Evolutionary conservation across 2,329 filamentous ascomycete species (phyloP).

Genomic region (Monosporascus ibericus): DNA sequence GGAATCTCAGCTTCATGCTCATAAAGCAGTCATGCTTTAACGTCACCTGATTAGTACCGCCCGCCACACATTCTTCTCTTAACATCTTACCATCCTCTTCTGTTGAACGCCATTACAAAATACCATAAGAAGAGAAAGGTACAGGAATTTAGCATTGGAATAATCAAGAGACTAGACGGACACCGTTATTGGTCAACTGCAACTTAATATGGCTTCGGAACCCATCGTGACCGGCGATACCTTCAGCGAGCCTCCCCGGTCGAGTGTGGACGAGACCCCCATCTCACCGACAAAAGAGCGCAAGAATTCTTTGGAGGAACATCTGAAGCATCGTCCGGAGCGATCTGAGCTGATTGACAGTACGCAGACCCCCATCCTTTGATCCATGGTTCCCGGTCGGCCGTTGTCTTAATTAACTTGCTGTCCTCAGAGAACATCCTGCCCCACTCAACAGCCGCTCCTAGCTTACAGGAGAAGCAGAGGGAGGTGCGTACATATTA

Average conservation of each 20-base stretch:
- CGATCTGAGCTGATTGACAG: slow-evolving; percentile 74
- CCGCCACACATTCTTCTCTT: too few relatives aligned
- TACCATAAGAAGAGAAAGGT: too few relatives aligned
- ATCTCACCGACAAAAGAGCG: slow-evolving; percentile 48
- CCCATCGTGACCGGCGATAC: too few relatives aligned
- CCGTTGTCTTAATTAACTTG: background rate
- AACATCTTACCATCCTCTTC: too few relatives aligned
- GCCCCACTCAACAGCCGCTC: slow-evolving; percentile 69
- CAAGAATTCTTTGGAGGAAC: slow-evolving; percentile 67
- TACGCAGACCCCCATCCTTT: slow-evolving; percentile 33
- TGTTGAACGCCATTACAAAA: too few relatives aligned
- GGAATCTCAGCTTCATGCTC: too few relatives aligned
- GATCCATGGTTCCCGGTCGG: background rate
- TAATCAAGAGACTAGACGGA: too few relatives aligned
- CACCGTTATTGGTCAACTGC: too few relatives aligned
- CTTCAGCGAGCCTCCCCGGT: slow-evolving; percentile 4
- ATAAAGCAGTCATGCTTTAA: too few relatives aligned
- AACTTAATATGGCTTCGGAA: too few relatives aligned
- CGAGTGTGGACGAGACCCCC: slow-evolving; percentile 47
- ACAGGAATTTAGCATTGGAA: too few relatives aligned
- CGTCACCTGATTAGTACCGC: too few relatives aligned
- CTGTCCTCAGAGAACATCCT: slow-evolving; percentile 72
- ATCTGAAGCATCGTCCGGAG: slow-evolving; percentile 66
- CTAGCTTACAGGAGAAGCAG: slow-evolving; percentile 72
- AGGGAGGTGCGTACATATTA: slow-evolving; percentile 49